Base-by-base conservation (phyloP, 1,284 basidiomycete genomes). In the Apiotrichum laibachii region DNA sequence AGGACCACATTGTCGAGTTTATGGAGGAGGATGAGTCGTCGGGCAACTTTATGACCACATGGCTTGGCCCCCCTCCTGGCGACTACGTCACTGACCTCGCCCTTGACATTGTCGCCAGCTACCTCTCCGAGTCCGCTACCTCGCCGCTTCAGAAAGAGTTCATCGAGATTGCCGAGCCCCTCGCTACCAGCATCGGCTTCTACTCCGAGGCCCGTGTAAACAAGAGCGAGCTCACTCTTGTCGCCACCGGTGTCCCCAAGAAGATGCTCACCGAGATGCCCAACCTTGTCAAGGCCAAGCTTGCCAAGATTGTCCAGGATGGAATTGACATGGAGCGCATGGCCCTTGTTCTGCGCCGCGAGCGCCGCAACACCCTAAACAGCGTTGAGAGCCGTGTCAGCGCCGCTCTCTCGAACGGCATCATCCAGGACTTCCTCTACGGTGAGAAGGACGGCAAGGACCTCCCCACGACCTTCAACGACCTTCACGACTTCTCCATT, bases 1-100 rank as follows among this genome's bases (percentile, higher is more conserved):
- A 82, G 50, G 85, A 83, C 62, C 69, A 77, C 53, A 81, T 83
- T 0, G 85, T 98, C 35, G 89, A 95, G 67, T 99, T 99, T 71
- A 96, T 96, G n/a, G 96, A 98, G 78, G 87, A 92, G 77, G 95
- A 99, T 74, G 96, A 99, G 81, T 92, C 88, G 59, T 83, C 92
- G 64, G 95, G 96, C 44, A 93, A 98, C 80, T 73, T 98, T 9
- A 81, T 85, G 48, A 82, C 97, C 57, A 85, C 82, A 21, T 96
- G 88, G 81, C 81, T 90, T 61, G 94, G 95, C 2, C 90, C 89
- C 37, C 74, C 85, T 49, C 85, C 86, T 16, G 85, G 84, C 57
- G 84, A 88, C 61, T 91, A 88, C 73, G 74, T 93, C 56, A 85
- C 88, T 66, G 84, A 86, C 64, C 88, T 89, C 80, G 94, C 92